These are phyloP conservation scores for Hypoxylon sp. DNA, from an alignment of 2,329 filamentous ascomycete species.

Conservation along the genomic window DNA sequence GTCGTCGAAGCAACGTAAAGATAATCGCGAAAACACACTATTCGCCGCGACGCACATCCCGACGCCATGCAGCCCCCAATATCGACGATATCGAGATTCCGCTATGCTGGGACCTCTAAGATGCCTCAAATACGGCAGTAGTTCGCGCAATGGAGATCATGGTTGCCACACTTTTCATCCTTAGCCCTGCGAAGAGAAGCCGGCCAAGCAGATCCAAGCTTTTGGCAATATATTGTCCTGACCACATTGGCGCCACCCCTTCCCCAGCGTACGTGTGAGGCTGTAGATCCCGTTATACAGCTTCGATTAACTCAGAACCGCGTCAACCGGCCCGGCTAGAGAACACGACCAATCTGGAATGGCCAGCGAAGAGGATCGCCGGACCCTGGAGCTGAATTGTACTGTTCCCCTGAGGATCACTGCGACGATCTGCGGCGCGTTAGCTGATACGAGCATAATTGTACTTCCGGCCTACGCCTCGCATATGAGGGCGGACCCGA, in stretches of 20 bases:
- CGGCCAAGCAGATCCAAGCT: conserved; percentile 18
- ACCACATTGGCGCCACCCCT: conserved; percentile 19
- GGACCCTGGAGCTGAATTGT: conserved; percentile 43
- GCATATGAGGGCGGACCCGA: conserved; percentile 27
- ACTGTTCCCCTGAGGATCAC: conserved; percentile 43
- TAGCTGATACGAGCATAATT: conserved; percentile 42
- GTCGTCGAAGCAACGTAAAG: conserved; percentile 31
- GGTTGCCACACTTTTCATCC: conserved; percentile 23
- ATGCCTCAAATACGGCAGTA: conserved; percentile 29
- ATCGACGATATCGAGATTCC: conserved; percentile 33
- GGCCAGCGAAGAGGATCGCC: conserved; percentile 42
- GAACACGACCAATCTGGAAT: conserved; percentile 41
- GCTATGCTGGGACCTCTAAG: conserved; percentile 37
- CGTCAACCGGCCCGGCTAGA: conserved; percentile 38
- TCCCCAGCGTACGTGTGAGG: conserved; percentile 24
- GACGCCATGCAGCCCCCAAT: conserved; percentile 35
- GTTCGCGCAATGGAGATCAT: conserved; percentile 26
- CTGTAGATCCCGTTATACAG: conserved; percentile 34
- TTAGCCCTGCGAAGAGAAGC: conserved; percentile 25
- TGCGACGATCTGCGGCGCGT: conserved; percentile 40
- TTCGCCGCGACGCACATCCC: conserved; percentile 37
- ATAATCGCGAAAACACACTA: conserved; percentile 25
- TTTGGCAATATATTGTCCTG: conserved; percentile 11
- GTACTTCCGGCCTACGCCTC: conserved; percentile 41
- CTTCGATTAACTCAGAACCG: conserved; percentile 33